Evolutionary conservation across 768 basidiomycete genomes (phyloP).

Genomic region (Lentinula sp.): DNA sequence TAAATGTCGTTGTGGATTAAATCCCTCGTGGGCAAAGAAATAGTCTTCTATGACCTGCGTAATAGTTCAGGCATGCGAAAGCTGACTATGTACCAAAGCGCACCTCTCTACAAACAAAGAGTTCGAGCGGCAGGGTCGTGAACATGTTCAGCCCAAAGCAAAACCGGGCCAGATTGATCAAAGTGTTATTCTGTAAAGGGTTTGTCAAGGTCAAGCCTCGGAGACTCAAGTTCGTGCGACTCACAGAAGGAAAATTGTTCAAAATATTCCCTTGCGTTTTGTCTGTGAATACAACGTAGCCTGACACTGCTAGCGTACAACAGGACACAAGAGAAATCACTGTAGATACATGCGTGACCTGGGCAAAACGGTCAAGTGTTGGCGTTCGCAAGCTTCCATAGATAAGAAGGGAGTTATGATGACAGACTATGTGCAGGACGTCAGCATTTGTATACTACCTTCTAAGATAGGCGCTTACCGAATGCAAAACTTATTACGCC

Average conservation of each 20-base stretch:
- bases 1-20: conserved; percentile 77
- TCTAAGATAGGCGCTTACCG: conserved; percentile 23
- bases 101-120: conserved; percentile 97
- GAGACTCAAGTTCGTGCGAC: neutral
- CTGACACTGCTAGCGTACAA: conserved; percentile 76
- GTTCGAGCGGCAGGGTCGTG: conserved; percentile 90
- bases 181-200: conserved; percentile 56
- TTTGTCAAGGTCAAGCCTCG: neutral
- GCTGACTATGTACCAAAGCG: neutral
- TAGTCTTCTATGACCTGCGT: conserved; percentile 87
- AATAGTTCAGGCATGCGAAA: neutral
- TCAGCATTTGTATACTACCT: neutral
- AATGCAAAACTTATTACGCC: conserved; percentile 97
- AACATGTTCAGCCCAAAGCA: conserved; percentile 98
- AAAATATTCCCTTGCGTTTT: conserved; percentile 93
- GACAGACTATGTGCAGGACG: conserved; percentile 57
- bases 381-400: conserved; percentile 92
- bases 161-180: conserved; percentile 94
- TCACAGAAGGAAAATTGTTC: conserved; percentile 84
- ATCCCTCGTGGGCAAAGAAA: conserved; percentile 87
- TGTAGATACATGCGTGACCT: conserved; percentile 91
- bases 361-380: conserved; percentile 88
- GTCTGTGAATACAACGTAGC: conserved; percentile 85
- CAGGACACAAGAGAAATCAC: conserved; percentile 81
- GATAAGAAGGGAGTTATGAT: conserved; percentile 95